Percentiles rank a stretch among this genome's conserved stretches.
These are phyloP conservation scores for Geopyxis carbonaria DNA, from an alignment of 495 filamentous ascomycete species.

Conservation along the genomic window DNA sequence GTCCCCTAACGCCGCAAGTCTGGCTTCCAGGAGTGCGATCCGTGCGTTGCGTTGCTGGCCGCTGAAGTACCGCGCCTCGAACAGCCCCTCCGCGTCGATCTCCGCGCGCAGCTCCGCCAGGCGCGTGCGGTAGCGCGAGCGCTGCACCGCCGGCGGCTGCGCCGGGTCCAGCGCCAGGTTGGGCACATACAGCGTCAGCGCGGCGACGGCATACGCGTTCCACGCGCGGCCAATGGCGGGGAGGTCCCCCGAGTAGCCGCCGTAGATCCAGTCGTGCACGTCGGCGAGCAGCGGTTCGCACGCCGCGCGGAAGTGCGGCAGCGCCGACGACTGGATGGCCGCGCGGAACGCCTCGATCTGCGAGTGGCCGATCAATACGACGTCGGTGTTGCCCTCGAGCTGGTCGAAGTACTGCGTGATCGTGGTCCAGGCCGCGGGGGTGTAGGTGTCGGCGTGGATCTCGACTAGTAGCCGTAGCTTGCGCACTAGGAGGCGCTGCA, in stretches of 20 bases:
- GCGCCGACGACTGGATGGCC: too few species aligned
- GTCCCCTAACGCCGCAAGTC: conserved; percentile 44
- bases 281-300: too few species aligned
- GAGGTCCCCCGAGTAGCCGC: conserved; percentile 8
- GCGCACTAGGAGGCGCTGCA: too few species aligned
- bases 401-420: too few species aligned
- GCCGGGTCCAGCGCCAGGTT: conserved; percentile 77
- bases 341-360: too few species aligned
- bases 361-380: too few species aligned
- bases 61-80: conserved; percentile 49
- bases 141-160: conserved; percentile 52
- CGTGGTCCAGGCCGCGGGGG: conserved; percentile 10
- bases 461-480: too few species aligned
- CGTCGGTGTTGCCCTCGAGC: too few species aligned
- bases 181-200: conserved; percentile 66
- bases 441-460: conserved; percentile 15
- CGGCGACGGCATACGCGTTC: conserved; percentile 45
- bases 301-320: too few species aligned
- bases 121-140: conserved; percentile 43
- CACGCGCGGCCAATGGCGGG: conserved; percentile 34
- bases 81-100: conserved; percentile 42
- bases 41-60: conserved; percentile 49
- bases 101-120: conserved; percentile 37
- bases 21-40: conserved; percentile 39
- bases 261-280: too few species aligned